Evolutionary conservation across 2,329 filamentous ascomycete genomes (phyloP), one percentile per base, ranked within the genome.

Genomic region (Colletotrichum horii): DNA sequence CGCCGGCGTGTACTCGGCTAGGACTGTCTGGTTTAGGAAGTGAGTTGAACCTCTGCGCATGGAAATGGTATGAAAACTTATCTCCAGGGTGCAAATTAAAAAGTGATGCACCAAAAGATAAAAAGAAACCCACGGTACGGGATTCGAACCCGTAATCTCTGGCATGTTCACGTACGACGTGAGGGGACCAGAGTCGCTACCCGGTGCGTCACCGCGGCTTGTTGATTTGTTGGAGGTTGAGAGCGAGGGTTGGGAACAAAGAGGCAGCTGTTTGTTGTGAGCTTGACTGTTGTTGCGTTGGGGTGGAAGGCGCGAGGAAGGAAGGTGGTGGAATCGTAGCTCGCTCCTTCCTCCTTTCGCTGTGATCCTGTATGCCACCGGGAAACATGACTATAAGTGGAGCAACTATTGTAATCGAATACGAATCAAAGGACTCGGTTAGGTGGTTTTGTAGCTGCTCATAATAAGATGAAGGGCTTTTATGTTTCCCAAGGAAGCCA

Each of bases 1-100:
- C 76, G 81, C 0, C 78, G 80, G 3, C 77, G 82, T 9, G 55
- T 82, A 4, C 58, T 81, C 15, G 79, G 80, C 0, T 77, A 38
- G 64, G 24, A 4, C 9, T 22, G 43, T 14, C 12, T 36, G 34
- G 14, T 15, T 36, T 36, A 15, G 34, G 34, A 6, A 15, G 34
- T 36, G 34, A 36, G 6, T 16, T 36, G 34, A 6, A 6, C 4
- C 16, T 36, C 15, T 16, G 14, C 34, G 6, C 14, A 36, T 36
- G 34, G 14, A 36, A 7, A 36, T 43, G 16, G 19, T 19, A 19
- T 43, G 16, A 43, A 36, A 5, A 8, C 19, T 19, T 38, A 38
- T 16, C 36, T 4, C 16, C 8, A 43, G 4, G 38, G 38, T n/a
- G 38, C 8, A 12, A 48, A n/a, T 48, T 4, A 48, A 48, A 48